Base-by-base conservation (phyloP, 177 flowering plant genomes). In the Vitis hybrid region DNA sequence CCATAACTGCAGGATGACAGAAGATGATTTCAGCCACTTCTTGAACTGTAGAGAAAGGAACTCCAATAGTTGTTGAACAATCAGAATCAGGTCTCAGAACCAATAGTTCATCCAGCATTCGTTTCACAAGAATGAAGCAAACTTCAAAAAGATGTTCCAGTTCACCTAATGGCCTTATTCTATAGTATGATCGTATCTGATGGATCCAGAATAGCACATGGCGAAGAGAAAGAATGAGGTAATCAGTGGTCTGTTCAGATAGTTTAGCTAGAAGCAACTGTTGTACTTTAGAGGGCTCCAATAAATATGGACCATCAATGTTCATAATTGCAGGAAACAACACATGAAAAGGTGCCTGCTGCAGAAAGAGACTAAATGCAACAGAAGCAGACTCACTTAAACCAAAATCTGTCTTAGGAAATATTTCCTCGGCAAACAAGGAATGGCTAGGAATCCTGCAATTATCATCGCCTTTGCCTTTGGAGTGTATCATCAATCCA, bases 151-250 rank as follows among this genome's bases (percentile, higher is more conserved):
- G 79, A 69, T 78, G 59, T 63, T 81, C 77, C 51, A 88, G 76
- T 76, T 81, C 78, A 41, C 21, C 58, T 63, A 54, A 70, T 63
- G 90, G 87, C 18, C 76, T 69, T 73, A 61, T 65, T 80, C 77
- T 78, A 70, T 66, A 79, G 57, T 82, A 83, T 50, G 66, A 66
- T 59, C 62, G 84, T 73, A 86, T 67, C 76, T 89, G 92, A 77
- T 83, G 73, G 49, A 84, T 64, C 91, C 96, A 95, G 77, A 91
- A 95, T 27, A 95, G 82, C 69, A 88, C 71, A 73, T 83, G 84
- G 59, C 82, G 86, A 57, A 95, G 68, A 68, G 84, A 79, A 24
- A 85, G 77, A 66, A 84, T 50, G 11, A 69, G 66, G 53, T 69
- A 71, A 78, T 82, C 86, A 76, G 64, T 27, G 58, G 76, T 66